Percentiles rank a stretch among this genome's conserved stretches.
Evolutionary conservation across 2,329 filamentous ascomycete genomes (phyloP).

Genomic region (Aspergillus flavus): DNA sequence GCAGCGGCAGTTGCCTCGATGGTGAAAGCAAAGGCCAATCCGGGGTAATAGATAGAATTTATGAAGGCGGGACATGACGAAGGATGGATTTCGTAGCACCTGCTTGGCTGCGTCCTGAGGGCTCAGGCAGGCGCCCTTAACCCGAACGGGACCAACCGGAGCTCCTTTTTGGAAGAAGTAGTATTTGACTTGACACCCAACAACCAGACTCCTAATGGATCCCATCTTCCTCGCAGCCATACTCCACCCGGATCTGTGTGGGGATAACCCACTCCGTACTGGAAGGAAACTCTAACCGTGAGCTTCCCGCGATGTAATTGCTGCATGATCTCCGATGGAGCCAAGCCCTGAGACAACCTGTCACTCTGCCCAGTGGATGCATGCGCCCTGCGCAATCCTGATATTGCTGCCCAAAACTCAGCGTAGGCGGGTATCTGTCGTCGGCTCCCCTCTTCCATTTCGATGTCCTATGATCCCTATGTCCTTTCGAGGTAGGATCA

Average conservation of each 20-base stretch:
- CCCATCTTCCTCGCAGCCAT: conserved; percentile 5
- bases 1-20: neutral
- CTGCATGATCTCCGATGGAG: conserved; percentile 14
- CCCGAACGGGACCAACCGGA: conserved; percentile 1
- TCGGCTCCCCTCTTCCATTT: conserved; percentile 1
- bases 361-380: conserved; percentile 20
- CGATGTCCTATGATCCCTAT: conserved; percentile 14
- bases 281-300: conserved; percentile 7
- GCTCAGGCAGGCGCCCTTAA: conserved; percentile 7
- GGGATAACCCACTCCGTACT: conserved; percentile 1
- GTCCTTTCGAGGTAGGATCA: conserved; percentile 23
- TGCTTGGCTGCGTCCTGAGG: neutral
- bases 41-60: neutral
- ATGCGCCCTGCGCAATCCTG: conserved; percentile 23
- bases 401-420: conserved; percentile 30
- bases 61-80: neutral
- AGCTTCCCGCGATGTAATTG: conserved; percentile 6
- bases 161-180: neutral
- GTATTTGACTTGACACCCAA: neutral
- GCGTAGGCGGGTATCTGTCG: conserved; percentile 16
- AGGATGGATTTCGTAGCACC: neutral
- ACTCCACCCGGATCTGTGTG: conserved; percentile 9
- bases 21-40: neutral
- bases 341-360: conserved; percentile 17
- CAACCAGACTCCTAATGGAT: neutral